phyloP scores from a whole-genome alignment of 768 basidiomycete species.

The Suillus lakei region DNA sequence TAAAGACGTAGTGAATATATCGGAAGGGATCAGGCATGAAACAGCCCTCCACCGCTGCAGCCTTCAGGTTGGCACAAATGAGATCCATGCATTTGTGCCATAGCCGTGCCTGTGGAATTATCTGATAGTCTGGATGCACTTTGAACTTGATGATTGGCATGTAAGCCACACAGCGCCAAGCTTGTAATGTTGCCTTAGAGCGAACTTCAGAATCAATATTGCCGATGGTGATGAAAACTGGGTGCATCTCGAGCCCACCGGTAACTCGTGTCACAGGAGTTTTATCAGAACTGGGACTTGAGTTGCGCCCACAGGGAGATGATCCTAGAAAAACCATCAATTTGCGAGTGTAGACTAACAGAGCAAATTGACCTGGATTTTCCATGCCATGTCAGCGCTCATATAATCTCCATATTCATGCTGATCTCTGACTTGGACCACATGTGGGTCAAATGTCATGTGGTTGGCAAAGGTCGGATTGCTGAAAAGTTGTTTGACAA shows the following conservation, averaged over 20 bases:
- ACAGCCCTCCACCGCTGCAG: constrained; percentile 27
- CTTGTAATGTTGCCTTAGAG: background rate
- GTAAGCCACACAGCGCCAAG: constrained; percentile 23
- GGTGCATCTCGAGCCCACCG: constrained; percentile 35
- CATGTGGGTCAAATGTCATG: constrained; percentile 26
- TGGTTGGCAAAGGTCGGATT: constrained; percentile 27
- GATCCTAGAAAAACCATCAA: constrained; percentile 22
- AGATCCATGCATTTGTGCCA: constrained; percentile 37
- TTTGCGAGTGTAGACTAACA: constrained; percentile 34
- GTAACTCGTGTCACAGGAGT: constrained; percentile 36
- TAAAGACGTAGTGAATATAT: background rate
- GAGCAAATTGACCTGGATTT: constrained; percentile 25
- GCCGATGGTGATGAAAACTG: constrained; percentile 12
- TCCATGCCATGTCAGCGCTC: constrained; percentile 22
- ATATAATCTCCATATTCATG: constrained; percentile 30
- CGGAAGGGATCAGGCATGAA: constrained; percentile 31
- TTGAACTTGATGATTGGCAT: constrained; percentile 34
- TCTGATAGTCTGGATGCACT: constrained; percentile 21
- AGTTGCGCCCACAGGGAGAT: constrained; percentile 29
- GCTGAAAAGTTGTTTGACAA: constrained; percentile 24
- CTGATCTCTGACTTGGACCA: constrained; percentile 3
- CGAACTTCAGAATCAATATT: constrained; percentile 36
- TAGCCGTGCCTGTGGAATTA: constrained; percentile 29
- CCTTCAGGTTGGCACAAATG: constrained; percentile 33
- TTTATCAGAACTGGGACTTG: constrained; percentile 39